These are phyloP conservation scores for Geotrichum bryndzae DNA, from an alignment of 1,139 yeast species.

Conservation along the genomic window DNA sequence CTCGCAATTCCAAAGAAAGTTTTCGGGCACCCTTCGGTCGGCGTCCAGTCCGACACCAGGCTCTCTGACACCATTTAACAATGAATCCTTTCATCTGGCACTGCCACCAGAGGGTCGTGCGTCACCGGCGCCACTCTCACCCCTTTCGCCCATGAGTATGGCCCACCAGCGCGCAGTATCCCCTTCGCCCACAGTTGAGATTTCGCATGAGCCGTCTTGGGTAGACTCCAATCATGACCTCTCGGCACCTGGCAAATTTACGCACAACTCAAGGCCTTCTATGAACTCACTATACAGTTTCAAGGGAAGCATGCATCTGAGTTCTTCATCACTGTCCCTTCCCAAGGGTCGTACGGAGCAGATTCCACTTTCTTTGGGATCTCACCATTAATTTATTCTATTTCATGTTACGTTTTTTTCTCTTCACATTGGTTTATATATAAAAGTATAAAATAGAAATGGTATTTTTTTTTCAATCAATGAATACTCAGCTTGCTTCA, in stretches of 20 bases:
- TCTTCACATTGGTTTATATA: neutral
- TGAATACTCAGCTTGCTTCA: neutral
- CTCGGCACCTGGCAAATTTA: neutral
- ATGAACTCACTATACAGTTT: slow-evolving; percentile 2
- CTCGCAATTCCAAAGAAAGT: slow-evolving; percentile 26
- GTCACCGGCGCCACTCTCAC: neutral
- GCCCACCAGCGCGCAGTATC: slow-evolving; percentile 10
- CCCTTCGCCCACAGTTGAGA: slow-evolving; percentile 28
- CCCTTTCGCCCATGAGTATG: neutral
- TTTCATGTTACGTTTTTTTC: neutral
- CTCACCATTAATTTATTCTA: neutral
- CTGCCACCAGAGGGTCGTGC: neutral
- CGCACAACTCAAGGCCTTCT: neutral
- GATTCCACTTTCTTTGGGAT: slow-evolving; percentile 23
- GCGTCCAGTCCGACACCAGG: neutral
- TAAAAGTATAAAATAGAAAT: neutral
- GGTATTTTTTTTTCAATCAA: neutral
- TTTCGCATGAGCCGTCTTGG: slow-evolving; percentile 31
- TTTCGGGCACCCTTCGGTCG: slow-evolving; percentile 14
- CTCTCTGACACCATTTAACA: neutral
- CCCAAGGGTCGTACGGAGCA: slow-evolving; percentile 26
- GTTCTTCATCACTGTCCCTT: slow-evolving; percentile 19
- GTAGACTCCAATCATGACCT: slow-evolving; percentile 21
- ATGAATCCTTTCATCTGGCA: neutral
- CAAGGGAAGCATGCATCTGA: slow-evolving; percentile 4